These are phyloP conservation scores for Biancaea sappan DNA, from an alignment of 306 rosid genomes.

Conservation along the genomic window DNA sequence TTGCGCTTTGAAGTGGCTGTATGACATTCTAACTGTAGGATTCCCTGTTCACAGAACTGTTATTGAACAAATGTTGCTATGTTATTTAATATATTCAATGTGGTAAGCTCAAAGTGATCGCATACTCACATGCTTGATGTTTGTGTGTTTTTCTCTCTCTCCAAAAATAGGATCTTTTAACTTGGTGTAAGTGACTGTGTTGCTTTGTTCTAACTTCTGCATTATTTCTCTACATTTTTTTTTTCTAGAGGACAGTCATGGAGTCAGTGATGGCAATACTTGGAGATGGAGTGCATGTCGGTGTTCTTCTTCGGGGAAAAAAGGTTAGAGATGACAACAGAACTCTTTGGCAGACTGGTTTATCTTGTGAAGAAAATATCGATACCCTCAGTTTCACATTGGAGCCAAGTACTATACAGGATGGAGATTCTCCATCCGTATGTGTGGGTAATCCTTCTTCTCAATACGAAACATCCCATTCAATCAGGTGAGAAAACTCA, in stretches of 20 bases:
- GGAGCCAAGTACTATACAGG: constrained; percentile 69
- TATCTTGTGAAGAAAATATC: constrained; percentile 72
- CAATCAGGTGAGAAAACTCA: constrained; percentile 53
- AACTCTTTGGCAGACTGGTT: constrained; percentile 81
- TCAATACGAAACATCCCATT: constrained; percentile 47
- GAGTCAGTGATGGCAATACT: constrained; percentile 79
- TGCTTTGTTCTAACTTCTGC: not conserved
- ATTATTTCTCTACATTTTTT: constrained; percentile 10
- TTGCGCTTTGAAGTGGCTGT: constrained; percentile 4
- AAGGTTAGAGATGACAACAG: constrained; percentile 74
- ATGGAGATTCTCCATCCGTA: constrained; percentile 44
- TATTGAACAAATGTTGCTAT: not conserved
- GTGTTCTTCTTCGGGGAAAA: constrained; percentile 74
- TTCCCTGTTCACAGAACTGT: not conserved
- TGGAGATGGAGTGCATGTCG: constrained; percentile 70
- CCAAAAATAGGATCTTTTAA: not conserved
- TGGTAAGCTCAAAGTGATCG: too few species aligned
- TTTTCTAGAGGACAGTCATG: constrained; percentile 71
- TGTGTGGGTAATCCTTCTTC: constrained; percentile 51
- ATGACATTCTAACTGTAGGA: not conserved
- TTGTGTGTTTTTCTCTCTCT: not conserved
- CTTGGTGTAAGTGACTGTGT: not conserved
- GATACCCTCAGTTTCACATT: constrained; percentile 70
- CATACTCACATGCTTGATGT: not conserved
- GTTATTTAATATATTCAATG: not conserved